Evolutionary conservation across 495 filamentous ascomycete species (phyloP).

Genomic region (Penicillium goetzii): DNA sequence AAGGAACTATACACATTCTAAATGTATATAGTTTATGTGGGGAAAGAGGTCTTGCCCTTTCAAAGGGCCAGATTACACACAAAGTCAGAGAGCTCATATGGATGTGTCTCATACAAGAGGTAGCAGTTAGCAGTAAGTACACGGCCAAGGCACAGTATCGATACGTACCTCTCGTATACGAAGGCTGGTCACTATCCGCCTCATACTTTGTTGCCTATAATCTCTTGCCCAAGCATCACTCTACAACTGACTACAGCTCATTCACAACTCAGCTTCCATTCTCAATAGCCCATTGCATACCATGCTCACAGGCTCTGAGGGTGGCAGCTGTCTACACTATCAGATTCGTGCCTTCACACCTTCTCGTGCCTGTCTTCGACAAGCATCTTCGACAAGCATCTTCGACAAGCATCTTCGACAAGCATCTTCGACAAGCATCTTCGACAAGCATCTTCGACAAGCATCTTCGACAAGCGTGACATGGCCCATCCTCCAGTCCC

Average conservation of each 20-base stretch:
- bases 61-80: background rate
- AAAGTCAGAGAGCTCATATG: background rate
- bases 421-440: too few species aligned
- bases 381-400: background rate
- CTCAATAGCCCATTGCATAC: background rate
- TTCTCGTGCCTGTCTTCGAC: background rate
- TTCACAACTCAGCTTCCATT: background rate
- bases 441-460: too few species aligned
- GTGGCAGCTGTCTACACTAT: background rate
- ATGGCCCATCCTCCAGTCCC: too few species aligned
- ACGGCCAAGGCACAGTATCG: background rate
- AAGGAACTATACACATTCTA: too few species aligned
- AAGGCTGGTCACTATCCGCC: background rate
- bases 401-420: too few species aligned
- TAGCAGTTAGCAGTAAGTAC: background rate
- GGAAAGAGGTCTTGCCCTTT: too few species aligned
- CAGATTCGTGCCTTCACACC: background rate
- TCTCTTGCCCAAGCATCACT: background rate
- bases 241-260: too few species aligned
- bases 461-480: too few species aligned
- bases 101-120: background rate
- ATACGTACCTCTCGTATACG: background rate
- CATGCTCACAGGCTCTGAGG: background rate
- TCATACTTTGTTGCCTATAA: background rate
- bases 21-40: too few species aligned